Conservation (phyloP, 164 flowering plant genomes). For the Warburgia ugandensis region DNA sequence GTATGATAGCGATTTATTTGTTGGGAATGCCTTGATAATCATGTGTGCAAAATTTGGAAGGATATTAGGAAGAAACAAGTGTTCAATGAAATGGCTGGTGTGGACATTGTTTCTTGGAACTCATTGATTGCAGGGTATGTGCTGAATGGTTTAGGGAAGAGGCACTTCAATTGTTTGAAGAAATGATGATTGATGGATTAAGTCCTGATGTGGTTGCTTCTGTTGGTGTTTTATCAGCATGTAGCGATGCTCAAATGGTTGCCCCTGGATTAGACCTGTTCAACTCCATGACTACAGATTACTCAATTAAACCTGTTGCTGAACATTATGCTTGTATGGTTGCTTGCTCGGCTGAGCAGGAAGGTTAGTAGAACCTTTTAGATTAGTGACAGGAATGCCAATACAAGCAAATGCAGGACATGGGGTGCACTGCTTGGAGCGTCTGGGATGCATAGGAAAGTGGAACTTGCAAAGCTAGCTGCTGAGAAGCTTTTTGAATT, state of each 20-base stretch:
- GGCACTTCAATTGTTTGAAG: constrained; percentile 11
- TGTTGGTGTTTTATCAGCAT: constrained; percentile 21
- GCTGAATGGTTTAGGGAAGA: constrained; percentile 16
- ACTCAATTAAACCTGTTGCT: constrained; percentile 14
- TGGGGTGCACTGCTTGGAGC: constrained; percentile 23
- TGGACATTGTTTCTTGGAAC: constrained; percentile 19
- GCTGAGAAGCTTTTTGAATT: constrained; percentile 19
- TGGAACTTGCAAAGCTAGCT: constrained; percentile 15
- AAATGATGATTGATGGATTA: constrained; percentile 11
- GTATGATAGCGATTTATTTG: constrained; percentile 9
- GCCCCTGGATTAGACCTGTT: constrained; percentile 14
- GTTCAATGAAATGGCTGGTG: constrained; percentile 5
- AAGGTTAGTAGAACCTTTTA: constrained; percentile 14
- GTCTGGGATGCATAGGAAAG: constrained; percentile 8
- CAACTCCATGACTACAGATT: constrained; percentile 9
- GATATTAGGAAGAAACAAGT: constrained; percentile 3
- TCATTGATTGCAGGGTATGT: constrained; percentile 16
- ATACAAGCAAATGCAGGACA: constrained; percentile 14
- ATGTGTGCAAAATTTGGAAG: constrained; percentile 19
- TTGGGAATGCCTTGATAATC: constrained; percentile 15
- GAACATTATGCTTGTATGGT: constrained; percentile 20
- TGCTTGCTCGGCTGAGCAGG: constrained; percentile 19
- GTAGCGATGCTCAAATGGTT: constrained; percentile 17
- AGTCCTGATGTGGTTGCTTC: constrained; percentile 18
- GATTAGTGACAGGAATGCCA: constrained; percentile 16